A percentile compares a stretch with the other conserved stretches of the same genome.
Evolutionary conservation across 192 early-diverging fungal species (phyloP).

Genomic region (Ramicandelaber brevisporus): DNA sequence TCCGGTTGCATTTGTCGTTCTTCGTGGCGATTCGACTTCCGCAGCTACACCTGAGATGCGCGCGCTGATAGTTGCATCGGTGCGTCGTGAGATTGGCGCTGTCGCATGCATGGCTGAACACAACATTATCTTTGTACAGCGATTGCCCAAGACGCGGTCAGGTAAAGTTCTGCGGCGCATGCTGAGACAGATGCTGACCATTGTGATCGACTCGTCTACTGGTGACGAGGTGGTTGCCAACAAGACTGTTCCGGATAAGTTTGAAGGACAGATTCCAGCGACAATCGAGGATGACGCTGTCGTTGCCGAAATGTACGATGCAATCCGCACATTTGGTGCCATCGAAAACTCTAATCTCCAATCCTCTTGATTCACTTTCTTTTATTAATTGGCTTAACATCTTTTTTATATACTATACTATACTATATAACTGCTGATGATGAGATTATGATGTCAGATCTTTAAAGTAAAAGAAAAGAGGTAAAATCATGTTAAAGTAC

Average conservation of each 20-base stretch:
- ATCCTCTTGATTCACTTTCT: no score
- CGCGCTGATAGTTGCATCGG: conserved; percentile 25
- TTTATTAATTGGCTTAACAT: no score
- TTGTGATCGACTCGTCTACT: conserved; percentile 20
- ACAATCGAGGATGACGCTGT: conserved; percentile 59
- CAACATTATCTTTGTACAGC: conserved; percentile 28
- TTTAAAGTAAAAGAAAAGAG: no score
- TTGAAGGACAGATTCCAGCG: conserved; percentile 27
- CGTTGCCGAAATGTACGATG: conserved; percentile 18
- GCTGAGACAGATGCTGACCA: conserved; percentile 39
- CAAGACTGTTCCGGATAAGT: conserved; percentile 3
- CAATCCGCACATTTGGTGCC: no score
- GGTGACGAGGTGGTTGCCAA: background rate
- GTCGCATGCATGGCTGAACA: conserved; percentile 55
- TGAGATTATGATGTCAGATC: no score
- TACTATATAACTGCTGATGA: no score
- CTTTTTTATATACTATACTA: no score
- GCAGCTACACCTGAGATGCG: conserved; percentile 4
- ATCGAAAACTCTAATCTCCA: no score
- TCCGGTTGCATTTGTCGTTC: conserved; percentile 32
- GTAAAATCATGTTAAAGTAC: no score
- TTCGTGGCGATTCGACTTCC: conserved; percentile 4
- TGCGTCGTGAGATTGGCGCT: conserved; percentile 45
- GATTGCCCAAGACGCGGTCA: conserved; percentile 61
- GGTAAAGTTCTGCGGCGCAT: conserved; percentile 64